These are phyloP conservation scores for Halenospora varia DNA, from an alignment of 495 filamentous ascomycete genomes.

Conservation along the genomic window DNA sequence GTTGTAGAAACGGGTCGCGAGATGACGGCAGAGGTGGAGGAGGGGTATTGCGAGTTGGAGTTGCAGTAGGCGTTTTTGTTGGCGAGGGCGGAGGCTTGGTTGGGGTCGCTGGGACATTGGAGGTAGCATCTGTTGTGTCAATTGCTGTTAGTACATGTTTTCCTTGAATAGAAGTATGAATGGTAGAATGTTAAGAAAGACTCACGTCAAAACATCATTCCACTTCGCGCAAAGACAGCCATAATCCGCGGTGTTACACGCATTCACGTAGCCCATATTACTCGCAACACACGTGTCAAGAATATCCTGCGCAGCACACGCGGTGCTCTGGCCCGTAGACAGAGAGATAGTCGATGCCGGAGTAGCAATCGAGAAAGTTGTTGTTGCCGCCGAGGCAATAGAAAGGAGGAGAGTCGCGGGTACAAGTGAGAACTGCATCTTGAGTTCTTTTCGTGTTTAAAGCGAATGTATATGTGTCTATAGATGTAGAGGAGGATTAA, in stretches of 20 bases:
- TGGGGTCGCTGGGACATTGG: constrained; percentile 22
- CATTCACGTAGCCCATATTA: constrained; percentile 11
- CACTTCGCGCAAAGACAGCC: constrained; percentile 20
- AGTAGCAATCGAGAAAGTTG: background rate
- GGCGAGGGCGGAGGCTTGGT: background rate
- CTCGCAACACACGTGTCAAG: constrained; percentile 16
- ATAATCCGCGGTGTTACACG: constrained; percentile 15
- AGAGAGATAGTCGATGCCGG: background rate
- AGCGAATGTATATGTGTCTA: background rate
- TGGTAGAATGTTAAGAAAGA: no score
- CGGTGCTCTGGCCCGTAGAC: no score
- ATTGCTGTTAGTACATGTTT: background rate
- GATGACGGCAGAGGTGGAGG: constrained; percentile 9
- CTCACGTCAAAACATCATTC: constrained; percentile 20
- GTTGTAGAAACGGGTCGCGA: constrained; percentile 6
- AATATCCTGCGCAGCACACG: constrained; percentile 19
- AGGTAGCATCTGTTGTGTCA: constrained; percentile 17
- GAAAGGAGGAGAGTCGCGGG: constrained; percentile 16
- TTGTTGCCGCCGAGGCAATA: constrained; percentile 9
- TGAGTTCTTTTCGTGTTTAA: no score
- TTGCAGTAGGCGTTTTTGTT: constrained; percentile 16
- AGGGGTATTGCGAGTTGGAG: constrained; percentile 8
- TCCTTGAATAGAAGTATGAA: no score
- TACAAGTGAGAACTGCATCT: constrained; percentile 17
- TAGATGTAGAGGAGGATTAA: background rate